Base-by-base conservation (phyloP, 1,284 basidiomycete species). In the Boletellus dicymbophilus region DNA sequence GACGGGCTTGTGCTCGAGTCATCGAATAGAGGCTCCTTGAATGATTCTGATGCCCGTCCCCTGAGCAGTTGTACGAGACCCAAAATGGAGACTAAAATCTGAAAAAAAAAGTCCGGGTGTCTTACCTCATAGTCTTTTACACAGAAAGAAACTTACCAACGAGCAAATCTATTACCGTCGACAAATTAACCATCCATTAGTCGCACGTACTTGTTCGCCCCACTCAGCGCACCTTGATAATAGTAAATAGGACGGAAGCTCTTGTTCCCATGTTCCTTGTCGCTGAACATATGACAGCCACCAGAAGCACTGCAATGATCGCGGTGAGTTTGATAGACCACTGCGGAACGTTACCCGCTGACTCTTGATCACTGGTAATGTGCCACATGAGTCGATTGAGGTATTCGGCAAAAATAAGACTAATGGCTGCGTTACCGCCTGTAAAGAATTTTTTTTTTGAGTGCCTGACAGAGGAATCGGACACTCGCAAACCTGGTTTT, bases 291-390 rank as follows among this genome's bases (percentile, higher is more conserved):
- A 98, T 72, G 7, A 81, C 57, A 0, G 88, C 85, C 26, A 97
- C 85, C 33, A 88, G 48, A 3, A 86, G 53, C 21, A 97, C 81
- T 48, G 93, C 90, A 37, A 78, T 69, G 33, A 82, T 71, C 9
- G 93, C 96, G 23, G 91, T 93, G 51, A 95, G 70, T 72, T 96
- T 97, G 72, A 92, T 92, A n/a, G 90, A 84, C 94, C 93, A 97
- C 55, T 88, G 82, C 28, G 95, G 93, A 48, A 96, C 86, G 37
- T 81, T 83, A 61, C 90, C 85, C 8, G 84, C 81, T 27, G 88
- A 85, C 61, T 82, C 80, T 56, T 84, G 79, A 63, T 78, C 74
- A 51, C 76, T 73, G 18, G 80, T 79, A 49, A 73, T 76, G 63
- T 88, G 83, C 80, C 83, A 85, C 63, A 90, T 79, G 54, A 91